A percentile compares a stretch with the other conserved stretches of the same genome.
phyloP scores from a whole-genome alignment of 2,329 filamentous ascomycete species.

The Microdochium paspali region DNA sequence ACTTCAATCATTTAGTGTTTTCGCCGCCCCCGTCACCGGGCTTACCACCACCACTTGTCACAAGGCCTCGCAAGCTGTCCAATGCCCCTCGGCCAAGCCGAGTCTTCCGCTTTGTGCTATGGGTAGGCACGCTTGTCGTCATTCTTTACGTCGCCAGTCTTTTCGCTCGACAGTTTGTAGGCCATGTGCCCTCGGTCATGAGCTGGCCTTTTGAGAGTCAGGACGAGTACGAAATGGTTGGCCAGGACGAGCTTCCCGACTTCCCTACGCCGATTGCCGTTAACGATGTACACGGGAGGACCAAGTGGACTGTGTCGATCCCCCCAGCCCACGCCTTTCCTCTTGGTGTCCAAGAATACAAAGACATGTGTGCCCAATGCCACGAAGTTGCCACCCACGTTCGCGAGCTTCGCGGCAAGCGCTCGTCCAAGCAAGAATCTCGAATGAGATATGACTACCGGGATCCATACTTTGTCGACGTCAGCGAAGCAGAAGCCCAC shows the following conservation, averaged over 20 bases:
- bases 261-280: slow-evolving; percentile 66
- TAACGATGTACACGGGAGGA: slow-evolving; percentile 51
- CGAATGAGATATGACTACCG: slow-evolving; percentile 46
- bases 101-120: slow-evolving; percentile 45
- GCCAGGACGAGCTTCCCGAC: slow-evolving; percentile 55
- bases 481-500: slow-evolving; percentile 57
- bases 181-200: slow-evolving; percentile 18
- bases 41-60: slow-evolving; percentile 54
- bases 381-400: slow-evolving; percentile 53
- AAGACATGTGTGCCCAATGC: slow-evolving; percentile 59
- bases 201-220: slow-evolving; percentile 27
- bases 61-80: slow-evolving; percentile 53
- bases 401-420: slow-evolving; percentile 35
- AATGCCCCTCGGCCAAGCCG: slow-evolving; percentile 47
- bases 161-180: slow-evolving; percentile 18
- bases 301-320: slow-evolving; percentile 76
- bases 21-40: slow-evolving; percentile 62
- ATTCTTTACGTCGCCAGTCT: slow-evolving; percentile 39
- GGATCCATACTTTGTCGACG: slow-evolving; percentile 65
- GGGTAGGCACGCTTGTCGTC: slow-evolving; percentile 38
- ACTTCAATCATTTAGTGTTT: slow-evolving; percentile 58
- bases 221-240: slow-evolving; percentile 57
- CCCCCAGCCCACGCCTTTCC: slow-evolving; percentile 60
- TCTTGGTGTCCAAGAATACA: slow-evolving; percentile 54
- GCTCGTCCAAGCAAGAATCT: slow-evolving; percentile 30